These are phyloP conservation scores for Malus hybrid DNA, from an alignment of 331 rosid genomes.

Conservation along the genomic window DNA sequence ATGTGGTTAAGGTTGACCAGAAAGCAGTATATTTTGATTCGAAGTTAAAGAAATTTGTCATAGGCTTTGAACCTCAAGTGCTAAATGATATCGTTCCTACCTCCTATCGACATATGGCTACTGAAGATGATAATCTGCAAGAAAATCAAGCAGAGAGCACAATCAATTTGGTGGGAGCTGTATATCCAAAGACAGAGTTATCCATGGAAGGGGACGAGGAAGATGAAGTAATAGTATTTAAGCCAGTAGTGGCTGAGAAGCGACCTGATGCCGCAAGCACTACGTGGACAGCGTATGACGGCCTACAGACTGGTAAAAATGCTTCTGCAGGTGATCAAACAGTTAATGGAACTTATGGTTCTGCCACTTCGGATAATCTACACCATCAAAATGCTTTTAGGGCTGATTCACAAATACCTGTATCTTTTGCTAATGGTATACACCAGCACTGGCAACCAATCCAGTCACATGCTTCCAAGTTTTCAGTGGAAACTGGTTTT, in stretches of 20 bases:
- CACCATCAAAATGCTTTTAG: constrained; percentile 37
- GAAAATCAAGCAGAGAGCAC: constrained; percentile 34
- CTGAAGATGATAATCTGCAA: constrained; percentile 25
- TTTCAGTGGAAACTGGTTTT: constrained; percentile 25
- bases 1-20: constrained; percentile 56
- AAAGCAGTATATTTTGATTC: constrained; percentile 52
- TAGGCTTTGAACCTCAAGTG: constrained; percentile 49
- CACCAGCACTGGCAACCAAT: constrained; percentile 43
- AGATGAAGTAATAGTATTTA: constrained; percentile 93
- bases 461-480: constrained; percentile 47
- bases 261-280: constrained; percentile 33
- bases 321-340: constrained; percentile 38
- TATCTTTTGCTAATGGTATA: constrained; percentile 26
- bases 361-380: constrained; percentile 26
- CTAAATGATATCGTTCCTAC: constrained; percentile 34
- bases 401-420: constrained; percentile 27
- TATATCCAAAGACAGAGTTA: constrained; percentile 29
- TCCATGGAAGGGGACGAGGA: constrained; percentile 74
- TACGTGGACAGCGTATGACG: constrained; percentile 30
- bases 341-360: constrained; percentile 23
- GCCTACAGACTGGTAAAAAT: constrained; percentile 26
- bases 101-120: constrained; percentile 27
- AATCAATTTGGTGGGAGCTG: constrained; percentile 26
- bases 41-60: constrained; percentile 53
- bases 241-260: constrained; percentile 73